Conservation (phyloP, 2,329 filamentous ascomycete genomes). For the Hypoxylon sp. region DNA sequence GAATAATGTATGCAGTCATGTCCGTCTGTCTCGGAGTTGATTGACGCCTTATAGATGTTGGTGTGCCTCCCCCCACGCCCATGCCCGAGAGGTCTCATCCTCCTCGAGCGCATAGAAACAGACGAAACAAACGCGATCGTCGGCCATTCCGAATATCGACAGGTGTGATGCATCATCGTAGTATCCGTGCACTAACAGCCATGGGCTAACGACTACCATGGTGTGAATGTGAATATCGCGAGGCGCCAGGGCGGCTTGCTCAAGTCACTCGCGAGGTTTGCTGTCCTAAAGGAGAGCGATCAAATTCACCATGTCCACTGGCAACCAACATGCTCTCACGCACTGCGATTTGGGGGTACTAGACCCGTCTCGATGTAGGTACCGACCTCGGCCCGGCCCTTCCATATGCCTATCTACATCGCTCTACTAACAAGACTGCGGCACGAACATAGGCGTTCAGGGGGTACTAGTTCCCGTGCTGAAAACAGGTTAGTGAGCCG, state of each 20-base stretch:
- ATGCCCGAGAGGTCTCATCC: background rate
- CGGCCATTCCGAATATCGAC: slow-evolving; percentile 13
- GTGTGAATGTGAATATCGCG: slow-evolving; percentile 8
- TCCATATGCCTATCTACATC: slow-evolving; percentile 7
- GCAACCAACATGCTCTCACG: slow-evolving; percentile 21
- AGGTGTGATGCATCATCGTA: slow-evolving; percentile 1
- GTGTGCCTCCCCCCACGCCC: slow-evolving; percentile 3
- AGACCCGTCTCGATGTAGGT: background rate
- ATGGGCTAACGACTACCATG: background rate
- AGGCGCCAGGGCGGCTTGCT: slow-evolving; percentile 2
- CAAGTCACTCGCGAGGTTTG: slow-evolving; percentile 10
- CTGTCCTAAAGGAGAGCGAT: slow-evolving; percentile 10
- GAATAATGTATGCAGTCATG: background rate
- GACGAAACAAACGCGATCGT: slow-evolving; percentile 1
- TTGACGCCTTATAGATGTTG: slow-evolving; percentile 10
- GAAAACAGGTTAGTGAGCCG: background rate
- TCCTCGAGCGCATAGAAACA: slow-evolving; percentile 2
- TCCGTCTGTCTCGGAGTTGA: slow-evolving; percentile 3
- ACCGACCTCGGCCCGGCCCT: slow-evolving; percentile 29
- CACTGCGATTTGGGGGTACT: slow-evolving; percentile 7
- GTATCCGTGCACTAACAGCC: background rate
- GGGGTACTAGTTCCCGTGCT: background rate
- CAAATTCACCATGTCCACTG: slow-evolving; percentile 6
- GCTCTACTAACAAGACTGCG: slow-evolving; percentile 3
- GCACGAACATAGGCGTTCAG: background rate